Base-by-base conservation (phyloP, 805 yeast species). In the Ogataea nitratoaversa region DNA sequence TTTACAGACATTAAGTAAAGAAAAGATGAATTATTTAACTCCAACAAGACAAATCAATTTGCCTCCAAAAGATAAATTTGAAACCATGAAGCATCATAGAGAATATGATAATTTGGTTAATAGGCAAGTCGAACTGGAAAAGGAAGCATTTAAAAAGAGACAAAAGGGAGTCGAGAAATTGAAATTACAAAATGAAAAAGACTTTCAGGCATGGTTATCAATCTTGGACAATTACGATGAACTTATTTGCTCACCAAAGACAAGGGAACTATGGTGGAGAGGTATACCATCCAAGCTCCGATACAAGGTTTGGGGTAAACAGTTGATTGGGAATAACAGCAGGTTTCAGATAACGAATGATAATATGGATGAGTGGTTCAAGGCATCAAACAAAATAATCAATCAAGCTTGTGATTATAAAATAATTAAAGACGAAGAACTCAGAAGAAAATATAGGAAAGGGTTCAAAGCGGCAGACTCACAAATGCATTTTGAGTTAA, bases 31-130 rank as follows among this genome's bases (percentile, higher is more conserved):
- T 9, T 52, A 62, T 39, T 46, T 68, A 12, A 59, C 82, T 0
- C 64, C 67, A 19, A 80, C 89, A 0, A 62, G 91, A 39, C 89
- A 85, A 19, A 60, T 71, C 1, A 74, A 78, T 65, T 60, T 83
- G 29, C 90, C 91, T 0, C 86, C 88, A 32, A 83, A 83, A 55
- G 60, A 73, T 19, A 54, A 59, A 14, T 57, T 61, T 16, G 89
- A 83, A 49, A 71, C 73, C 14, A 39, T 57, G 22, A 74, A 70
- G 43, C 90, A 83, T 53, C 65, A 74, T 32, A 59, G 60, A 32
- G 80, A 78, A 50, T 78, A 74, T 41, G 74, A 77, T 38, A 48
- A 56, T 22, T 44, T 78, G 30, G 57, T 78, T 27, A 57, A 62
- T 34, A 50, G 55, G 3, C 77, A 78, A 12, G 49, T 76, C 1